Evolutionary conservation across 1,284 basidiomycete species (phyloP).

Genomic region (Moesziomyces sp.): DNA sequence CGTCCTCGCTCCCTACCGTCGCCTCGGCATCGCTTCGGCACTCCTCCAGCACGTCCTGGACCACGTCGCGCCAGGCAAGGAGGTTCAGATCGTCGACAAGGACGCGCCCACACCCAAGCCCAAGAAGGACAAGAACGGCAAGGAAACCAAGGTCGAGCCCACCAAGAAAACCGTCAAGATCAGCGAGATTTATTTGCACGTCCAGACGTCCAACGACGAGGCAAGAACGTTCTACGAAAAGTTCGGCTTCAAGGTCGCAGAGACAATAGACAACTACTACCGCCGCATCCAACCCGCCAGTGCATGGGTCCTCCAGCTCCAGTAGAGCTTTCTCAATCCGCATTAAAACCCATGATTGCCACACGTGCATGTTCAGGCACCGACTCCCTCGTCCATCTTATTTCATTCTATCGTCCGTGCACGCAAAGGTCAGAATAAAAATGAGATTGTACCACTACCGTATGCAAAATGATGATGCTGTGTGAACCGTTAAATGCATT

Average conservation of each 20-base stretch:
- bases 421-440: background rate
- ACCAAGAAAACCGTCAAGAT: constrained; percentile 49
- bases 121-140: constrained; percentile 56
- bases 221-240: constrained; percentile 67
- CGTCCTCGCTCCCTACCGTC: constrained; percentile 68
- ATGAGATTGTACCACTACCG: constrained; percentile 8
- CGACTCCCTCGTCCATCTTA: background rate
- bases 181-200: constrained; percentile 66
- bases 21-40: constrained; percentile 67
- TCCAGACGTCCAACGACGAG: constrained; percentile 68
- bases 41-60: constrained; percentile 65
- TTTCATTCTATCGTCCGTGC: too few species aligned
- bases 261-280: constrained; percentile 63
- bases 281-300: constrained; percentile 64
- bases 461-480: constrained; percentile 2
- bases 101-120: constrained; percentile 20
- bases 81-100: constrained; percentile 37
- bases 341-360: constrained; percentile 1
- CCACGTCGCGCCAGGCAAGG: constrained; percentile 60
- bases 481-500: background rate
- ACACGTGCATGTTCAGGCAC: too few species aligned
- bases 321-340: constrained; percentile 4
- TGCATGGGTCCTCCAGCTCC: constrained; percentile 67
- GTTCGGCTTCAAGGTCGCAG: constrained; percentile 66
- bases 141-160: constrained; percentile 42